Conservation (phyloP, 805 yeast genomes). For the Lipomyces japonicus region DNA sequence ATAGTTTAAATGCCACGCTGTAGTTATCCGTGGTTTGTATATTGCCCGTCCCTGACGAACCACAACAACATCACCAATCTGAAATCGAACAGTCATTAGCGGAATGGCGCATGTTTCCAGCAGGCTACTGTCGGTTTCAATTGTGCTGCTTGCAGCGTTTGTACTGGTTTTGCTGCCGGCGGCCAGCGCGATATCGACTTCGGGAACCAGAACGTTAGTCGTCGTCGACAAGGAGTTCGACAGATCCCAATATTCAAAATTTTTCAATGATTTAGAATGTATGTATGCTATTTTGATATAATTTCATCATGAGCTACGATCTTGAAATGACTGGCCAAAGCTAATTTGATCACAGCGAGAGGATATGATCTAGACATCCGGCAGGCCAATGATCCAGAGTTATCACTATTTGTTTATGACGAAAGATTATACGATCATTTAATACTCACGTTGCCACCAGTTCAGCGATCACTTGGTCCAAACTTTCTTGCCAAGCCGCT, state of each 20-base stretch:
- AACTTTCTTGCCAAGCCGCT: constrained; percentile 48
- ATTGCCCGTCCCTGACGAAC: too few relatives aligned
- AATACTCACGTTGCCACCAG: constrained; percentile 56
- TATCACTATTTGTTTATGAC: constrained; percentile 43
- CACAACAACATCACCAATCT: too few relatives aligned
- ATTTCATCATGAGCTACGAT: not conserved
- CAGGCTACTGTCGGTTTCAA: not conserved
- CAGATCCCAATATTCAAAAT: constrained; percentile 33
- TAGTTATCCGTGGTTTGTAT: too few relatives aligned
- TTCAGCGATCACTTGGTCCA: constrained; percentile 34
- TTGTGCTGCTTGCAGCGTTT: not conserved
- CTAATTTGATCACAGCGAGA: constrained; percentile 34
- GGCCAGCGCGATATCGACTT: constrained; percentile 14
- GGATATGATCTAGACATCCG: constrained; percentile 38
- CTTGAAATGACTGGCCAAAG: not conserved
- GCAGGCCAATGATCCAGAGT: constrained; percentile 35
- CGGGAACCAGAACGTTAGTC: constrained; percentile 36
- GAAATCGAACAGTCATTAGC: too few relatives aligned
- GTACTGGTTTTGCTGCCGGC: not conserved
- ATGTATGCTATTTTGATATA: not conserved
- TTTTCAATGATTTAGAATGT: constrained; percentile 34
- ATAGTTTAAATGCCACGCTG: too few relatives aligned
- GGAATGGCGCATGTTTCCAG: not conserved
- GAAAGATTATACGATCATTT: constrained; percentile 52
- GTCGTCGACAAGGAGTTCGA: constrained; percentile 36